These are phyloP conservation scores for Pelagophyceae sp. DNA, from an alignment of 352 stramenopile genomes.

Conservation along the genomic window DNA sequence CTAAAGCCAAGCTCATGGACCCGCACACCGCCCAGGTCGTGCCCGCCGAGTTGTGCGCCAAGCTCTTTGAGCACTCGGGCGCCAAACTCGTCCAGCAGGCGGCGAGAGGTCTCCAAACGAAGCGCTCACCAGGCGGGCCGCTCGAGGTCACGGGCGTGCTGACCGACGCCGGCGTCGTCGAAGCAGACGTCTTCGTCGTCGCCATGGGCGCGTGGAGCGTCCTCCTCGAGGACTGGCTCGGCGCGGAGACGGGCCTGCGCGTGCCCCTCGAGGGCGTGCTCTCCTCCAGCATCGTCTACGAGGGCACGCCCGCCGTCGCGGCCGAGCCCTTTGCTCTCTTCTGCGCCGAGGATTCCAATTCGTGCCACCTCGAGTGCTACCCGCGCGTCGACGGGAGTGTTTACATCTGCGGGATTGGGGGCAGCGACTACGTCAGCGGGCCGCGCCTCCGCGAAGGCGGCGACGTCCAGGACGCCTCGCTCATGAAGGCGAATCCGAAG, in stretches of 20 bases:
- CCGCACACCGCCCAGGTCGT: slow-evolving; percentile 60
- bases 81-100: background rate
- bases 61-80: slow-evolving; percentile 41
- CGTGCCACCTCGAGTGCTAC: slow-evolving; percentile 59
- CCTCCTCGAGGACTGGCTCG: slow-evolving; percentile 56
- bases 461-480: slow-evolving; percentile 25
- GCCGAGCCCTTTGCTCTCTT: slow-evolving; percentile 44
- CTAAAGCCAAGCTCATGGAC: slow-evolving; percentile 29
- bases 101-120: slow-evolving; percentile 14
- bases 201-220: slow-evolving; percentile 67
- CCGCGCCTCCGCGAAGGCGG: slow-evolving; percentile 24
- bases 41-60: slow-evolving; percentile 53
- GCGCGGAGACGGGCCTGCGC: slow-evolving; percentile 26
- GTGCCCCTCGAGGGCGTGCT: slow-evolving; percentile 65
- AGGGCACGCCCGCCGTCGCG: slow-evolving; percentile 22
- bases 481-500: slow-evolving; percentile 41
- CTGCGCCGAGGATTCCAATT: slow-evolving; percentile 42
- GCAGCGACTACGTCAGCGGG: slow-evolving; percentile 46
- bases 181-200: slow-evolving; percentile 44
- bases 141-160: slow-evolving; percentile 6
- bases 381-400: slow-evolving; percentile 60
- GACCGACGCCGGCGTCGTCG: slow-evolving; percentile 11
- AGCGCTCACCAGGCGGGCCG: background rate
- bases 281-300: slow-evolving; percentile 36
- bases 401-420: slow-evolving; percentile 73